Evolutionary conservation across 148 eudicot species (phyloP).

Genomic region (Limonium bicolor): DNA sequence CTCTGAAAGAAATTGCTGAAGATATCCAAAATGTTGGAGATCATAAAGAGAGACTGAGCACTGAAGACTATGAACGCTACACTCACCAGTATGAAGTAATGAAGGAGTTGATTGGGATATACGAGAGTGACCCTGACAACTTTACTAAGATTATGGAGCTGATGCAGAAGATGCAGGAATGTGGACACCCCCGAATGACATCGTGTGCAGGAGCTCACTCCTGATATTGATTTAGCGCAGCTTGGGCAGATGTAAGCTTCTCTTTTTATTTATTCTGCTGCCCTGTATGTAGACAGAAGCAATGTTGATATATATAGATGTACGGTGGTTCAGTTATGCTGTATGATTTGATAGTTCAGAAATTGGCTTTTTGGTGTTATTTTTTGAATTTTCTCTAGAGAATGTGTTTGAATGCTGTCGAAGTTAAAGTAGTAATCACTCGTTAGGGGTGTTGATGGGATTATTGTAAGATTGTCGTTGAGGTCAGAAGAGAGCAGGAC

Average conservation of each 20-base stretch:
- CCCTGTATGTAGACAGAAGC: slow-evolving; percentile 84
- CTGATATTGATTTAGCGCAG: slow-evolving; percentile 69
- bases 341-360: too few species aligned
- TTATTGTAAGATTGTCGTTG: too few species aligned
- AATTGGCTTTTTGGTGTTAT: too few species aligned
- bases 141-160: slow-evolving; percentile 91
- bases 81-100: slow-evolving; percentile 67
- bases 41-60: slow-evolving; percentile 42
- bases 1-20: slow-evolving; percentile 94
- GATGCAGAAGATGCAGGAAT: slow-evolving; percentile 99
- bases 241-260: slow-evolving; percentile 95
- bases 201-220: slow-evolving; percentile 78
- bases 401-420: too few species aligned
- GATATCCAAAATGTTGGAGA: slow-evolving; percentile 92
- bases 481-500: too few species aligned
- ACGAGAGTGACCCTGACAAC: slow-evolving; percentile 76
- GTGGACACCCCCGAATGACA: slow-evolving; percentile 98
- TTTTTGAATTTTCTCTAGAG: too few species aligned
- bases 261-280: too few species aligned
- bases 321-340: slow-evolving; percentile 79
- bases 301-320: too few species aligned
- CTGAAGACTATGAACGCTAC: slow-evolving; percentile 62
- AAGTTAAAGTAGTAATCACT: too few species aligned
- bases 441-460: too few species aligned
- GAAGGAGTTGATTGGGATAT: slow-evolving; percentile 60